Conservation (phyloP, 2,329 filamentous ascomycete genomes). For the Claviceps sp. region DNA sequence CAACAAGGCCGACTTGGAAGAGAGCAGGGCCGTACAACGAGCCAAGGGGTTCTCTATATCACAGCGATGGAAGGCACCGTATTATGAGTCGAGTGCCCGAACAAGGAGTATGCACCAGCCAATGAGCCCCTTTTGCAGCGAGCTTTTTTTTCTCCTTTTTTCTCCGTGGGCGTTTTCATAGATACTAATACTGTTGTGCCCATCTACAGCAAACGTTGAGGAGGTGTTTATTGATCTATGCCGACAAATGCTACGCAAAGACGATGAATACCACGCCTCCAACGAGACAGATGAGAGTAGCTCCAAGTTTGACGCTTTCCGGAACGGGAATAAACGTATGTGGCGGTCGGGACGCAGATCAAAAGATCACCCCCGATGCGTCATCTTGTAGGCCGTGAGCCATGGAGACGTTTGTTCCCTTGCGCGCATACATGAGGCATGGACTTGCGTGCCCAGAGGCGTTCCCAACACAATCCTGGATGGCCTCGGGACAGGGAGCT, state of each 20-base stretch:
- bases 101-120: conserved; percentile 40
- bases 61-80: conserved; percentile 79
- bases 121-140: not conserved
- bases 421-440: no score
- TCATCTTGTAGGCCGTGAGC: conserved; percentile 20
- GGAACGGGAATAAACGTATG: conserved; percentile 15
- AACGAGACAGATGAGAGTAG: conserved; percentile 24
- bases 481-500: no score
- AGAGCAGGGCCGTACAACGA: conserved; percentile 65
- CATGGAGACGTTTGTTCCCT: no score
- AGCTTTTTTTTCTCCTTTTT: not conserved
- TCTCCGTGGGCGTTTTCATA: not conserved
- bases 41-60: conserved; percentile 72
- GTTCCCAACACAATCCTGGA: no score
- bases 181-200: not conserved
- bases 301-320: conserved; percentile 26
- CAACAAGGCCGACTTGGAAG: conserved; percentile 83
- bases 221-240: conserved; percentile 81
- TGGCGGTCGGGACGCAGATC: conserved; percentile 19
- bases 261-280: conserved; percentile 33
- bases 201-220: conserved; percentile 58
- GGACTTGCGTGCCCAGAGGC: no score
- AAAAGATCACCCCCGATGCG: conserved; percentile 25
- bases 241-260: conserved; percentile 67
- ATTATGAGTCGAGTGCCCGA: conserved; percentile 80